phyloP scores from a whole-genome alignment of 805 yeast genomes.

The Pichia nanzhaoensis region DNA sequence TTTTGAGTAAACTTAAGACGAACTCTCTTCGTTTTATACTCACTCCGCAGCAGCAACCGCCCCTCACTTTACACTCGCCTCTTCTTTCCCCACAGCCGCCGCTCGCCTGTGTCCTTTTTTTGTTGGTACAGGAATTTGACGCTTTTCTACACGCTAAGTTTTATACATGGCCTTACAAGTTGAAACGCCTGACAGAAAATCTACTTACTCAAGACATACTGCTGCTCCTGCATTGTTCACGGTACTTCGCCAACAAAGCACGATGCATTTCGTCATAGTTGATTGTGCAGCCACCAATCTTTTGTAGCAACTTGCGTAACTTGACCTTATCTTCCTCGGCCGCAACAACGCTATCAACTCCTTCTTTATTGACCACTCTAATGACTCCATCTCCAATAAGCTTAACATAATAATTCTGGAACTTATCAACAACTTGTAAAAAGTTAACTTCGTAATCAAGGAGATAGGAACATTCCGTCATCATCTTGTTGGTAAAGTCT shows the following conservation, averaged over 20 bases:
- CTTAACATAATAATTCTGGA: not conserved
- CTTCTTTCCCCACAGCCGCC: no score
- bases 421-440: constrained; percentile 1
- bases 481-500: constrained; percentile 1
- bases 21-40: no score
- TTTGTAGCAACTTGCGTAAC: constrained; percentile 1
- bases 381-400: not conserved
- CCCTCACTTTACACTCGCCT: no score
- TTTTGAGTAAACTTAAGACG: no score
- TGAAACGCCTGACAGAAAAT: no score
- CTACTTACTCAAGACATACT: no score
- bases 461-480: not conserved
- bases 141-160: no score
- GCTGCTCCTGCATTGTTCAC: not conserved
- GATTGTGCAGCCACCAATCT: constrained; percentile 4
- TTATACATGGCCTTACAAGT: no score
- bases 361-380: not conserved
- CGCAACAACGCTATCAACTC: not conserved
- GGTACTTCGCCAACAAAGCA: not conserved
- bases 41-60: no score
- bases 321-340: not conserved
- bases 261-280: not conserved
- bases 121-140: no score
- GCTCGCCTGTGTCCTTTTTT: no score
- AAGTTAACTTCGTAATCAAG: constrained; percentile 1